Evolutionary conservation across 352 stramenopile species (phyloP), one percentile per base, ranked within the genome.

Genomic region (Globisporangium carolinianum): DNA sequence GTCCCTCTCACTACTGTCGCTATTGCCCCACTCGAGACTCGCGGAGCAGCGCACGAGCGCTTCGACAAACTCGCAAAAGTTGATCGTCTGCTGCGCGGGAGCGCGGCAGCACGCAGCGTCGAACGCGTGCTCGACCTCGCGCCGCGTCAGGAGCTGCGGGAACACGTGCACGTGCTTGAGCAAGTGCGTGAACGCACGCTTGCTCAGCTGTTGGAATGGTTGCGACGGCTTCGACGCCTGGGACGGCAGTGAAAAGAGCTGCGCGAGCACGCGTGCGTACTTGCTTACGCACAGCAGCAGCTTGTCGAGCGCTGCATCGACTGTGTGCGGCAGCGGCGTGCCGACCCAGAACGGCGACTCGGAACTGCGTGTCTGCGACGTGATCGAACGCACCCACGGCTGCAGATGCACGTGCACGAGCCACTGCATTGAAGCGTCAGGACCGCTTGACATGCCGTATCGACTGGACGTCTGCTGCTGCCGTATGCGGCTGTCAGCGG

Each of bases 61-160:
- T 50, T 90, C 79, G 9, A 88, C 67, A 58, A 87, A 90, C 50
- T 87, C 69, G 38, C 77, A 72, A 36, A 88, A 77, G 35, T 74
- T 76, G 11, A 90, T 47, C 2, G 62, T 59, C 17, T 73, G 60
- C 32, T 60, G 68, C 5, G 54, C 65, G 12, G 48, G 55, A 17
- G 47, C 58, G n/a, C 54, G 63, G 43, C 66, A 72, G 11, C 67
- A 64, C 3, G 75, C 73, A 35, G 65, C 57, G 6, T 64, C 61
- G n/a, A 86, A 69, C 7, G 75, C 72, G 14, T 60, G 55, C 54
- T 86, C 74, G 32, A 87, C 48, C 36, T 87, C 79, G 0, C 77
- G 71, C 0, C 72, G 72, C 45, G 77, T 70, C 52, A 87, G 81
- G 0, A 90, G 58, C 47, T 90, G 79, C 1, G 77, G 79, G 42